These are phyloP conservation scores for Hypoxylon rickii DNA, from an alignment of 495 filamentous ascomycete genomes.

Conservation along the genomic window DNA sequence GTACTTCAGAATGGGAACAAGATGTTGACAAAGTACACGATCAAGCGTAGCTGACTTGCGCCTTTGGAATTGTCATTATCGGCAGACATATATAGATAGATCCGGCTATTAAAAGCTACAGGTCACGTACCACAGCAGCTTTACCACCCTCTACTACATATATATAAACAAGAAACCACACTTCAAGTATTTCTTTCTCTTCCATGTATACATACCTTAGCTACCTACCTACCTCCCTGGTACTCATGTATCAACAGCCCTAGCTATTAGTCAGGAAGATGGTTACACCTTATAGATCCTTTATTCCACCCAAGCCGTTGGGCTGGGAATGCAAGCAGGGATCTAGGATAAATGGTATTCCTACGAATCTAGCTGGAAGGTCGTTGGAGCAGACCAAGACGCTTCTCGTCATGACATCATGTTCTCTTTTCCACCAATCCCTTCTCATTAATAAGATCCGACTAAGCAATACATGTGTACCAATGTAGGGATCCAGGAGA, in stretches of 20 bases:
- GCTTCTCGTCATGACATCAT: constrained; percentile 16
- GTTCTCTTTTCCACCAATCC: constrained; percentile 8
- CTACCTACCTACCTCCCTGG: no score
- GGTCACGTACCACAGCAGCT: constrained; percentile 26
- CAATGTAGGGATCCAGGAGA: neutral
- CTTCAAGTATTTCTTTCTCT: no score
- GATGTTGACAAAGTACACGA: constrained; percentile 5
- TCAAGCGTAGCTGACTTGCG: constrained; percentile 19
- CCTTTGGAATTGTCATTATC: constrained; percentile 12
- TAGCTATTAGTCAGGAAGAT: constrained; percentile 24
- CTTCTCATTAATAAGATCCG: constrained; percentile 8
- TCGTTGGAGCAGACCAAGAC: constrained; percentile 4
- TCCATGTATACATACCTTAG: no score
- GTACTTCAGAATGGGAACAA: no score
- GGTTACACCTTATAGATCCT: constrained; percentile 32
- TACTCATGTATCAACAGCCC: constrained; percentile 2
- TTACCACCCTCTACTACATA: neutral
- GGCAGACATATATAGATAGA: constrained; percentile 2
- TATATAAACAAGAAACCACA: constrained; percentile 17
- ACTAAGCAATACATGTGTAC: constrained; percentile 3
- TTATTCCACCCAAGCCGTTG: constrained; percentile 35
- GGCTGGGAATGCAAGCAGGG: constrained; percentile 35
- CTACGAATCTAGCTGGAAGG: constrained; percentile 16
- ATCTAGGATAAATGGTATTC: constrained; percentile 25
- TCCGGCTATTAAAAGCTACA: constrained; percentile 25